phyloP scores from a whole-genome alignment of 164 flowering plant species.

The Umbilicus rupestris region DNA sequence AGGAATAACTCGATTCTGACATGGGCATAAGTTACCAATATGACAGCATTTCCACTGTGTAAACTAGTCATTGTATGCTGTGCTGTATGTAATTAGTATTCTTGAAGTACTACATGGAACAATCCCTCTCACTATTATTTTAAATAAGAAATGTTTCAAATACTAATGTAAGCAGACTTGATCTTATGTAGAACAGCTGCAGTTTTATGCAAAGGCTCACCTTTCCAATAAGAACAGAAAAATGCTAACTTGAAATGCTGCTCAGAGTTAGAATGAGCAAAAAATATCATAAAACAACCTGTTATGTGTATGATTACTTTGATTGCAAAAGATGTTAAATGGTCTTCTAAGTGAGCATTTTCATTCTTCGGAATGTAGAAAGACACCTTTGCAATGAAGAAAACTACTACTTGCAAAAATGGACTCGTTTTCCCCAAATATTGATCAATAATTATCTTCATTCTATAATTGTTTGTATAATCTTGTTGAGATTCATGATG shows the following conservation, averaged over 20 bases:
- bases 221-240: neutral
- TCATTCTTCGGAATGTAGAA: neutral
- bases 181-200: neutral
- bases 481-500: neutral
- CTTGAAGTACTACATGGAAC: too few relatives aligned
- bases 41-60: neutral
- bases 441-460: neutral
- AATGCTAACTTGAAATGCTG: neutral
- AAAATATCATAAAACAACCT: neutral
- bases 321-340: neutral
- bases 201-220: neutral
- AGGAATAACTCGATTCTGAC: neutral
- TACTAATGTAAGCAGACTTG: neutral
- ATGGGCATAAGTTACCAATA: neutral
- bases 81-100: too few relatives aligned
- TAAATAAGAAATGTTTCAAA: neutral
- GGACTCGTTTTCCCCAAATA: neutral
- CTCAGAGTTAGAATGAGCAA: too few relatives aligned
- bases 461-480: neutral
- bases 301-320: neutral
- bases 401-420: neutral
- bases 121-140: too few relatives aligned
- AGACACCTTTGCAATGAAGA: too few relatives aligned
- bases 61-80: too few relatives aligned
- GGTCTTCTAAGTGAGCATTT: neutral